phyloP scores from a whole-genome alignment of 208 protist genomes.

The Novymonas esmeraldas region DNA sequence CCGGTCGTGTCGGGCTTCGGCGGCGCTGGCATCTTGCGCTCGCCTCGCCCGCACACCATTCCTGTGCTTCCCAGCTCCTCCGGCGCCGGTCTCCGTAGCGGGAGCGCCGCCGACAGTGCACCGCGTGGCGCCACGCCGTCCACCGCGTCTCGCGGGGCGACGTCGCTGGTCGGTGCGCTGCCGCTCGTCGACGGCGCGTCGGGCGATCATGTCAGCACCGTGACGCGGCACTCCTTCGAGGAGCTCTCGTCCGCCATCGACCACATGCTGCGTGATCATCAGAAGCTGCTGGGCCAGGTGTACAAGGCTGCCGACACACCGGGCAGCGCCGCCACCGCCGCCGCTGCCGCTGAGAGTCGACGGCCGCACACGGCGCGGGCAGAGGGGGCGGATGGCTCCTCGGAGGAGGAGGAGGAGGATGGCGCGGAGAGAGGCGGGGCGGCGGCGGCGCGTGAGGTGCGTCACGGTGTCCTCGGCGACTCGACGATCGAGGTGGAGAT shows the following conservation, averaged over 20 bases:
- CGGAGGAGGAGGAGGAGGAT: not conserved
- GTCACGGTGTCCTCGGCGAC: not conserved
- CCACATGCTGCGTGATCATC: constrained; percentile 79
- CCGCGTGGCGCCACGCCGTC: not conserved
- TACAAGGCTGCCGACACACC: constrained; percentile 30
- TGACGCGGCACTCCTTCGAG: constrained; percentile 28
- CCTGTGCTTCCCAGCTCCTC: not conserved
- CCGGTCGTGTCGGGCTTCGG: constrained; percentile 1
- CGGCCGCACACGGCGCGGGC: too few relatives aligned
- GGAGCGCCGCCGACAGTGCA: not conserved
- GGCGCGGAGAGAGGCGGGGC: not conserved
- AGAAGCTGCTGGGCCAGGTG: constrained; percentile 59
- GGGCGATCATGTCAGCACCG: not conserved
- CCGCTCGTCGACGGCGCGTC: not conserved
- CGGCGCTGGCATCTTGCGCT: constrained; percentile 7
- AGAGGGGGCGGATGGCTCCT: not conserved
- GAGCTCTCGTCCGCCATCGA: constrained; percentile 55
- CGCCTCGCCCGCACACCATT: constrained; percentile 16
- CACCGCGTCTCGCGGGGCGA: not conserved
- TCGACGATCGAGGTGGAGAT: constrained; percentile 12
- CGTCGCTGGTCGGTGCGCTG: not conserved
- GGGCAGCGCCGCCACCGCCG: not conserved
- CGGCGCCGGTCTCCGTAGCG: not conserved
- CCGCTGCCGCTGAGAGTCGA: not conserved
- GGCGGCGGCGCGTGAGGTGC: not conserved